Evolutionary conservation across 768 basidiomycete species (phyloP), one percentile per base, ranked within the genome.

Genomic region (Kwoniella sp.): DNA sequence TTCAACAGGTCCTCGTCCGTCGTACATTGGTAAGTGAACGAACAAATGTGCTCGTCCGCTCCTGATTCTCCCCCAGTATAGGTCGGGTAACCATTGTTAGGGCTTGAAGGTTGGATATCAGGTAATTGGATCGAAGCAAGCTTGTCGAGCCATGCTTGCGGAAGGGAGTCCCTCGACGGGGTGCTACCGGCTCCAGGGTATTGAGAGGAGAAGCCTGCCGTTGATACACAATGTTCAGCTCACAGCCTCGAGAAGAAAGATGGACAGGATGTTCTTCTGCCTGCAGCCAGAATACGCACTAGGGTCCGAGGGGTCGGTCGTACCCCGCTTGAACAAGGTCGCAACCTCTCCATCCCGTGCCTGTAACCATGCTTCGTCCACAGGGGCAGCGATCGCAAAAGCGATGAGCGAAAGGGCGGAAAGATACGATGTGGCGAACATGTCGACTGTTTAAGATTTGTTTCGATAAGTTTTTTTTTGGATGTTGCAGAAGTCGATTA

Each of bases 111-210:
- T 1, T 88, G 86, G 63, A 93, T 82, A 67, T 86, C 77, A 0
- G 93, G 93, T 58, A 95, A 90, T 69, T 85, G 86, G 31, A 90
- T 89, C 4, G 87, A 86, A 1, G 84, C 74, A 20, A 93, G 84
- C 5, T 91, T 90, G 72, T 86, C 85, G 28, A 86, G 73, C 93
- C 93, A 96, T 30, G 81, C 82, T 63, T 84, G 77, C 15, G 92
- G 92, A 63, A 91, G 82, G 8, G 73, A 66, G 34, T 78, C 75
- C 0, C 83, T 76, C 65, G 87, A 85, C n/a, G 87, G 86, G 7
- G 82, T 79, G n/a, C 63, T 63, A n/a, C 73, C 65, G 15, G 65
- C 57, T 1, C 71, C 58, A 17, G 92, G 91, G 79, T 86, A 92
- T 23, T 83, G 84, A 13, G 84, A 83, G 4, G 83, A 73, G 89